phyloP scores from a whole-genome alignment of 1,139 yeast species.

The Suhomyces maxii region DNA sequence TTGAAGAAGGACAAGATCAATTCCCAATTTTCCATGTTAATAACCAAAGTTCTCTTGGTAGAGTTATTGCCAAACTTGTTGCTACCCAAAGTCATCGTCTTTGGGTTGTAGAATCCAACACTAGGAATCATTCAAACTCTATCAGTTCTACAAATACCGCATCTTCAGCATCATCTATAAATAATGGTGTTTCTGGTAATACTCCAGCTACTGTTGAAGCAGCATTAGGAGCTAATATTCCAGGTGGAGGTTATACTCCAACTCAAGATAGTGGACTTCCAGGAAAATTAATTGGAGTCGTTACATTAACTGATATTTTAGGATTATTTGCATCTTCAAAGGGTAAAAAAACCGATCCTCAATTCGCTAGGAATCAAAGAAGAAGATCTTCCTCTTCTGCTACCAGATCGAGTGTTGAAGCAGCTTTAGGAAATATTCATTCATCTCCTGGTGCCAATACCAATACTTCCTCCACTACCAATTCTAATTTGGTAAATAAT shows the following conservation, averaged over 20 bases:
- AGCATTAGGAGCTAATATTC: slow-evolving; percentile 15
- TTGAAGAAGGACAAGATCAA: slow-evolving; percentile 93
- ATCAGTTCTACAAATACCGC: slow-evolving; percentile 10
- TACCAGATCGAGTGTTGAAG: slow-evolving; percentile 40
- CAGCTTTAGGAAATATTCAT: slow-evolving; percentile 10
- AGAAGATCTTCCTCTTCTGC: slow-evolving; percentile 62
- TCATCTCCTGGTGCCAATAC: not conserved
- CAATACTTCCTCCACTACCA: not conserved
- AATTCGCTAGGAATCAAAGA: slow-evolving; percentile 82
- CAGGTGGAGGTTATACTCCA: slow-evolving; percentile 11
- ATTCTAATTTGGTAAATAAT: slow-evolving; percentile 7
- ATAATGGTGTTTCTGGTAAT: slow-evolving; percentile 2
- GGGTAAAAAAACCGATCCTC: slow-evolving; percentile 71
- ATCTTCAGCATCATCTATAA: slow-evolving; percentile 8
- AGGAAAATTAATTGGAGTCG: slow-evolving; percentile 85
- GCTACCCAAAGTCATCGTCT: slow-evolving; percentile 92
- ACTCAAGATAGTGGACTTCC: slow-evolving; percentile 34
- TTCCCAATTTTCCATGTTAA: slow-evolving; percentile 95
- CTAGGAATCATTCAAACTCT: slow-evolving; percentile 14
- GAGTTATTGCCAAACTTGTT: slow-evolving; percentile 90
- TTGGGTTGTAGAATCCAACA: slow-evolving; percentile 78
- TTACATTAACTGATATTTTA: slow-evolving; percentile 85
- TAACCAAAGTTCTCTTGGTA: slow-evolving; percentile 72
- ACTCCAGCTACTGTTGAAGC: slow-evolving; percentile 19
- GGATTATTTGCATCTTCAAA: slow-evolving; percentile 75